A percentile compares a stretch with the other conserved stretches of the same genome.
Conservation (phyloP, 2,329 filamentous ascomycete genomes). For the Basipetospora chlamydospora region DNA sequence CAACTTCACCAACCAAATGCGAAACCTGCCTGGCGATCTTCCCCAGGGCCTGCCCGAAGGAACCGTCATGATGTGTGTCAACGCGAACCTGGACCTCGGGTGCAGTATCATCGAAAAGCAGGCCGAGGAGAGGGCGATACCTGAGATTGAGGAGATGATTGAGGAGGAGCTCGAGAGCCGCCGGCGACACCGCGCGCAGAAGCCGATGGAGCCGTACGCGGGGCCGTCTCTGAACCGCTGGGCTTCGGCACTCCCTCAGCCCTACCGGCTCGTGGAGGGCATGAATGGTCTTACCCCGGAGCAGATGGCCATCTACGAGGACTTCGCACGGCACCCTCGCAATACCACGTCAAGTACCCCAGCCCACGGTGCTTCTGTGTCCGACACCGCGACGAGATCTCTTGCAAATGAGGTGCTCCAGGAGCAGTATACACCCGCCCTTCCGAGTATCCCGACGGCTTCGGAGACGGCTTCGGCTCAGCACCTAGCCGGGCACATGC, state of each 20-base stretch:
- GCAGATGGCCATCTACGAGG: conserved; percentile 91
- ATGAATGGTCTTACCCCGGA: conserved; percentile 66
- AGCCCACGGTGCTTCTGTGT: conserved; percentile 40
- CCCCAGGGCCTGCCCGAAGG: conserved; percentile 81
- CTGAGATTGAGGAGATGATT: conserved; percentile 90
- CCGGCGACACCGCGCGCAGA: conserved; percentile 56
- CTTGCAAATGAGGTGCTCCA: conserved; percentile 50
- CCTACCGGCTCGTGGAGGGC: conserved; percentile 69
- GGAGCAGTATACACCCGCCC: conserved; percentile 42
- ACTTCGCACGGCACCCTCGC: conserved; percentile 79
- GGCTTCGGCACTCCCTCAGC: conserved; percentile 86
- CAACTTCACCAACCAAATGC: conserved; percentile 95
- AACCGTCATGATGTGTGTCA: conserved; percentile 95
- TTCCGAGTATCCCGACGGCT: conserved; percentile 44
- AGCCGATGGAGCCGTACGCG: conserved; percentile 73
- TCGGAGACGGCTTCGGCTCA: conserved; percentile 43
- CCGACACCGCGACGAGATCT: conserved; percentile 41
- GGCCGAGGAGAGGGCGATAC: conserved; percentile 81
- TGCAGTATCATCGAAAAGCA: conserved; percentile 92
- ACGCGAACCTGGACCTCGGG: conserved; percentile 87
- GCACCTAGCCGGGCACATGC: conserved; percentile 36
- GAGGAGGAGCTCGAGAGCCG: conserved; percentile 66
- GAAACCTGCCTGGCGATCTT: conserved; percentile 51
- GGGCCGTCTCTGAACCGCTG: conserved; percentile 73
- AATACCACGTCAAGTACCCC: conserved; percentile 39